phyloP scores from a whole-genome alignment of 306 rosid genomes.

The Hylodesmum podocarpum region DNA sequence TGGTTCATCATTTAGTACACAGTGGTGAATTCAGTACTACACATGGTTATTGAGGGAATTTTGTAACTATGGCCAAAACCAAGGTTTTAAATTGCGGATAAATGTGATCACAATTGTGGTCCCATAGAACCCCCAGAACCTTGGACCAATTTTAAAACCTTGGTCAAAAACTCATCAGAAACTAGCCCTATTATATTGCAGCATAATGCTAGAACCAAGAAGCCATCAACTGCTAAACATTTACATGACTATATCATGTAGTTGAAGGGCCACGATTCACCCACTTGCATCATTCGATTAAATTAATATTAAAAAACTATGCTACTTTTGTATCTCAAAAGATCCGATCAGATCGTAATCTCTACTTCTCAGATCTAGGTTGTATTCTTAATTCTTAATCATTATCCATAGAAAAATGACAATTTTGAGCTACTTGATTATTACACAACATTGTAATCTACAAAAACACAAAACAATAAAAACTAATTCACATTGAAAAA shows the following conservation, averaged over 20 bases:
- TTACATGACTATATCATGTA: background rate
- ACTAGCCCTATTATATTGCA: background rate
- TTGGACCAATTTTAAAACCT: background rate
- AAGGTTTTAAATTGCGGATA: background rate
- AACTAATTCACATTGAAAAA: background rate
- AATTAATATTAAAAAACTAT: background rate
- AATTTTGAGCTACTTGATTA: slow-evolving; percentile 8
- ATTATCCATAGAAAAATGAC: background rate
- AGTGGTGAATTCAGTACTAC: background rate
- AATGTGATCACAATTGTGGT: background rate
- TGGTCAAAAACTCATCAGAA: background rate
- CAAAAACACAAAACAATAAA: background rate
- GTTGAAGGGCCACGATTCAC: background rate
- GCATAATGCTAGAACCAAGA: background rate
- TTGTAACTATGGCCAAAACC: background rate
- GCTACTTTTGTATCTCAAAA: background rate
- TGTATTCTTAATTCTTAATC: background rate
- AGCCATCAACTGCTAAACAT: background rate
- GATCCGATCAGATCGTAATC: slow-evolving; percentile 18
- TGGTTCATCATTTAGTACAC: background rate
- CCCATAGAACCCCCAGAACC: background rate
- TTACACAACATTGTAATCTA: too few relatives aligned
- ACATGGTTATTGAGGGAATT: background rate
- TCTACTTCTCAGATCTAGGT: slow-evolving; percentile 11
- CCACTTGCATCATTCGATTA: background rate